Percentiles rank a stretch among this genome's conserved stretches.
phyloP scores from a whole-genome alignment of 2,329 filamentous ascomycete species.

The Neurospora sp. region DNA sequence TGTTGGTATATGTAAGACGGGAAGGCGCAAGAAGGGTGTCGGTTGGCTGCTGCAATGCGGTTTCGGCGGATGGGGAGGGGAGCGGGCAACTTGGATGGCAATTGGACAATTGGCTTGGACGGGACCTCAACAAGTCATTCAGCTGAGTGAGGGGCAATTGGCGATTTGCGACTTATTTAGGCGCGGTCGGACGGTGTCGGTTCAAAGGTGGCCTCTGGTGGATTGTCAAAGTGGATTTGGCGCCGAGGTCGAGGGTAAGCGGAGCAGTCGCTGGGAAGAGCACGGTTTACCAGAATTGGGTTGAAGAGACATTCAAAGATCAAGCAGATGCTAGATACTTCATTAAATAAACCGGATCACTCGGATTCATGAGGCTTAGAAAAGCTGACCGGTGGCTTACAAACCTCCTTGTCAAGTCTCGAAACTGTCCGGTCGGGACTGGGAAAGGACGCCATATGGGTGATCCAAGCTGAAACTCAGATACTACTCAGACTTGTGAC shows the following conservation, averaged over 20 bases:
- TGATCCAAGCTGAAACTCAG: background rate
- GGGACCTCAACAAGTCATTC: background rate
- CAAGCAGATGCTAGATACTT: background rate
- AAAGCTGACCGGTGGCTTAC: background rate
- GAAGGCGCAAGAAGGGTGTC: background rate
- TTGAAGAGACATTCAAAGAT: background rate
- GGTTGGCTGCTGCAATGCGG: background rate
- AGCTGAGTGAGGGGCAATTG: background rate
- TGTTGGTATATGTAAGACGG: background rate
- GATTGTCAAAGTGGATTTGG: background rate
- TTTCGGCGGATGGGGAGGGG: background rate
- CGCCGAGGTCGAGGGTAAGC: background rate
- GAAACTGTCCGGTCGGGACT: background rate
- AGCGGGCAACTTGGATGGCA: background rate
- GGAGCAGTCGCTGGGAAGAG: background rate
- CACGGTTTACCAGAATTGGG: background rate
- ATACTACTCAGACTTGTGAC: background rate
- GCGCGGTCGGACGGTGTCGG: background rate
- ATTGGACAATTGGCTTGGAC: background rate
- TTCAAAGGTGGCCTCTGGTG: too few species aligned
- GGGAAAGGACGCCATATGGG: background rate
- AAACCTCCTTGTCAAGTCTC: background rate
- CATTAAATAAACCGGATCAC: background rate
- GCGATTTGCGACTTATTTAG: background rate
- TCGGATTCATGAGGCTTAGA: background rate